Percentiles rank a stretch among this genome's conserved stretches.
Evolutionary conservation across 2,329 filamentous ascomycete species (phyloP).

Genomic region (Aspergillus japonicus): DNA sequence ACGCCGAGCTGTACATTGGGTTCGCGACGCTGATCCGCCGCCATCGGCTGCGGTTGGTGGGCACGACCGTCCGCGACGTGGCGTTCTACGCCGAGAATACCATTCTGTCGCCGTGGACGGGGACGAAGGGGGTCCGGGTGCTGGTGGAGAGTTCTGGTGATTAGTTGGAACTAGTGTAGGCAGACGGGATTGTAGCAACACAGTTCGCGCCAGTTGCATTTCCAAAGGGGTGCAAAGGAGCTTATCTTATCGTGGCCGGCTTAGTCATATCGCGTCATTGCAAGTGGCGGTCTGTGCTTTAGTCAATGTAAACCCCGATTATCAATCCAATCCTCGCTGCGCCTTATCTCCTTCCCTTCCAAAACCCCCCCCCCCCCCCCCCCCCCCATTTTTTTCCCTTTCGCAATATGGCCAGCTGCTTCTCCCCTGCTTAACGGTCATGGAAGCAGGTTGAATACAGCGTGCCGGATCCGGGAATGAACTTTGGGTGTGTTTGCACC

Average conservation of each 20-base stretch:
- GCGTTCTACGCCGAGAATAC: too few species aligned
- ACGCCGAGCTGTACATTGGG: too few species aligned
- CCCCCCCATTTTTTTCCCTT: neutral
- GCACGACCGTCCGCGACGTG: too few species aligned
- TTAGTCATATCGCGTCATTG: neutral
- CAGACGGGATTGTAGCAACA: too few species aligned
- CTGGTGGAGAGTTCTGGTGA: too few species aligned
- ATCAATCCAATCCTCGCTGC: neutral
- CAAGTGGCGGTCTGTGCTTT: neutral
- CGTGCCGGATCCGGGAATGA: neutral
- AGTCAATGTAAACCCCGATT: neutral
- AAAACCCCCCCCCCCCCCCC: too few species aligned
- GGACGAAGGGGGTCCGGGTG: too few species aligned
- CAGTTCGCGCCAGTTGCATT: too few species aligned
- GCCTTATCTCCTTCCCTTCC: conserved; percentile 3
- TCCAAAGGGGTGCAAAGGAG: neutral
- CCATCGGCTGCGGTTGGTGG: too few species aligned
- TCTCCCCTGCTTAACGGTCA: neutral
- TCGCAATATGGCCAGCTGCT: conserved; percentile 3
- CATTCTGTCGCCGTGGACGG: too few species aligned
- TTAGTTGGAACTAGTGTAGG: too few species aligned
- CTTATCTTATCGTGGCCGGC: conserved; percentile 2
- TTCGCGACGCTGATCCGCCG: too few species aligned
- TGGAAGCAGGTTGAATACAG: neutral
- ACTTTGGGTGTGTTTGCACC: conserved; percentile 1